Evolutionary conservation across 768 basidiomycete genomes (phyloP).

Genomic region (Gelatoporia subvermispora): DNA sequence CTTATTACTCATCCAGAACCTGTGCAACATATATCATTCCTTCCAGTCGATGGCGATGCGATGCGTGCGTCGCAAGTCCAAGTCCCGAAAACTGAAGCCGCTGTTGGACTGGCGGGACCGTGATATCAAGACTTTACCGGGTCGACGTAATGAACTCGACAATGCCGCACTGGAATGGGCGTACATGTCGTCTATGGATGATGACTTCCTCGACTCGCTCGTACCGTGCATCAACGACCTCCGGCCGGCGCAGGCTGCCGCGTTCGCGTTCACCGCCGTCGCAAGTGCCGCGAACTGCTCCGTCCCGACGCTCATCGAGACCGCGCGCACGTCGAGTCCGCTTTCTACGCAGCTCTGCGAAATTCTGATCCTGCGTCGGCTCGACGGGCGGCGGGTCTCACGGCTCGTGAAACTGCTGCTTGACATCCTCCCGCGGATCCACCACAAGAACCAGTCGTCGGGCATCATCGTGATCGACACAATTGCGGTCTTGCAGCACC

Average conservation of each 20-base stretch:
- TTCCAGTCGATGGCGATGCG: too few species aligned
- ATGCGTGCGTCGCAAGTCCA: background rate
- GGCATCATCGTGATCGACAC: background rate
- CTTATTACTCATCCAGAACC: constrained; percentile 3
- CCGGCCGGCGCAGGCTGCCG: background rate
- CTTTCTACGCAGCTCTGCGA: background rate
- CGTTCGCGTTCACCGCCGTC: background rate
- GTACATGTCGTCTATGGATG: background rate
- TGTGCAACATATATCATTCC: too few species aligned
- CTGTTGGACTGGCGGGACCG: background rate
- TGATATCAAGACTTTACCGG: background rate
- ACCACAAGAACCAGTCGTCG: background rate
- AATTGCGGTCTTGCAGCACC: background rate
- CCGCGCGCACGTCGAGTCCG: background rate
- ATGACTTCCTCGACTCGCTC: background rate
- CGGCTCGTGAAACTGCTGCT: background rate
- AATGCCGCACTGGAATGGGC: background rate
- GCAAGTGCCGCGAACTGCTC: background rate
- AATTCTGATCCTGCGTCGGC: background rate
- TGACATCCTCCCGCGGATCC: background rate
- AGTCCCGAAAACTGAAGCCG: background rate
- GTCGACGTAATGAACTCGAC: background rate
- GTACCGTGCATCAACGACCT: background rate
- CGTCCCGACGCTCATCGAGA: background rate
- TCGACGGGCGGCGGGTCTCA: background rate